Conservation (phyloP, 208 protist genomes). For the Trypanosoma boissoni region DNA sequence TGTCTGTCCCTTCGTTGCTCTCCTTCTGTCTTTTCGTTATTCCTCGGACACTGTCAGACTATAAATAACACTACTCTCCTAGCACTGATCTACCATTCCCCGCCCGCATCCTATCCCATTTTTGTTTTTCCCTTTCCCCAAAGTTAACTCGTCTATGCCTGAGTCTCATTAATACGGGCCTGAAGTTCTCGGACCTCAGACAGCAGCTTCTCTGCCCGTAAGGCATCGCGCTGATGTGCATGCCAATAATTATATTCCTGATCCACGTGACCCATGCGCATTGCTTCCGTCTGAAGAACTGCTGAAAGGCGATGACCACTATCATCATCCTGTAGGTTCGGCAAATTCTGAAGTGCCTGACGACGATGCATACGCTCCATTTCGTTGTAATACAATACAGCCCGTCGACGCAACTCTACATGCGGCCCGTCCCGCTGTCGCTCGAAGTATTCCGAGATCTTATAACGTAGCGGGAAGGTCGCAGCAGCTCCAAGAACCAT, state of each 20-base stretch:
- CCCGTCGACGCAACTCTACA: slow-evolving; percentile 66
- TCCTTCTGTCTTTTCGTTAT: not conserved
- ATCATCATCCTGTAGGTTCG: slow-evolving; percentile 77
- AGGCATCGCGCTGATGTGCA: slow-evolving; percentile 77
- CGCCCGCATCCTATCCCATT: not conserved
- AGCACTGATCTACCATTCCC: not conserved
- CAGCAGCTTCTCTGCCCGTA: slow-evolving; percentile 83
- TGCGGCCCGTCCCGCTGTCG: slow-evolving; percentile 72
- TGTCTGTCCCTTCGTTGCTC: not conserved
- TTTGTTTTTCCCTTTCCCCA: not conserved
- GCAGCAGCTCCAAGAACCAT: slow-evolving; percentile 27
- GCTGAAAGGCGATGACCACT: slow-evolving; percentile 43
- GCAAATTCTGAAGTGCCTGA: slow-evolving; percentile 71
- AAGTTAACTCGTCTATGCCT: not conserved
- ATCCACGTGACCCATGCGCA: slow-evolving; percentile 62
- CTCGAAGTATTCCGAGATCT: slow-evolving; percentile 85
- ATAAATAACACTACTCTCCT: not conserved
- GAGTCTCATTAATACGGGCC: slow-evolving; percentile 12
- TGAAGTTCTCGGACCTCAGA: slow-evolving; percentile 80
- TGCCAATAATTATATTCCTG: slow-evolving; percentile 87
- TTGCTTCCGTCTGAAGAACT: slow-evolving; percentile 38
- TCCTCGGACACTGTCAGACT: not conserved
- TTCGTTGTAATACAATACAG: slow-evolving; percentile 85
- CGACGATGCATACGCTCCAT: slow-evolving; percentile 87
- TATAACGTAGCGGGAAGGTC: slow-evolving; percentile 74